phyloP scores from a whole-genome alignment of 352 stramenopile genomes.

The Saprolegnia parasitica region DNA sequence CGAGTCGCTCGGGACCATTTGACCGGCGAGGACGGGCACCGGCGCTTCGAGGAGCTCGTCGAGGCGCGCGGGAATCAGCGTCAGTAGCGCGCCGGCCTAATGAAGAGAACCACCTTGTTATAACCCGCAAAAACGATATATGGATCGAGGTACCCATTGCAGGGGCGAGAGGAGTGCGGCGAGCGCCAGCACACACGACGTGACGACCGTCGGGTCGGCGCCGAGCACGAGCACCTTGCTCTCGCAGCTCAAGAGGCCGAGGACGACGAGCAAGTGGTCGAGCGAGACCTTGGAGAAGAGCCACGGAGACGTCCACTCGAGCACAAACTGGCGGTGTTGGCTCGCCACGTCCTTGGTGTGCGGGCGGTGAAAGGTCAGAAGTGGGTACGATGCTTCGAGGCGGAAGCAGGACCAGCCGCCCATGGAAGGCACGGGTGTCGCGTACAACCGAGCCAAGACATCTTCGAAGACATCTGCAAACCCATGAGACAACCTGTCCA shows the following conservation, averaged over 20 bases:
- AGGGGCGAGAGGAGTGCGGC: slow-evolving; percentile 62
- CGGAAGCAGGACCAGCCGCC: slow-evolving; percentile 66
- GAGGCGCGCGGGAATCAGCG: slow-evolving; percentile 56
- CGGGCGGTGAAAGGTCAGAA: slow-evolving; percentile 69
- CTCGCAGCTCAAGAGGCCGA: slow-evolving; percentile 71
- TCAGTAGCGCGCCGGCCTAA: slow-evolving; percentile 60
- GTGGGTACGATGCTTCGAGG: slow-evolving; percentile 49
- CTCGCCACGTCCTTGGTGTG: slow-evolving; percentile 53
- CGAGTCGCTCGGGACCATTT: slow-evolving; percentile 47
- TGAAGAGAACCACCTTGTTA: too few relatives aligned
- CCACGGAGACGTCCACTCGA: slow-evolving; percentile 66
- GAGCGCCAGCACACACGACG: slow-evolving; percentile 64
- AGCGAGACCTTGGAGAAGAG: slow-evolving; percentile 70
- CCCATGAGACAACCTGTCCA: slow-evolving; percentile 31
- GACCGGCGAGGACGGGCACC: slow-evolving; percentile 71
- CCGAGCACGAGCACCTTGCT: slow-evolving; percentile 72
- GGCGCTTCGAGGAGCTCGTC: slow-evolving; percentile 71
- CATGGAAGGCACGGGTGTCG: slow-evolving; percentile 65
- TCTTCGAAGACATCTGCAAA: slow-evolving; percentile 62
- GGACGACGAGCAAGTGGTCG: slow-evolving; percentile 71
- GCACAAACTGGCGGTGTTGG: slow-evolving; percentile 53
- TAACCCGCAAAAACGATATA: neutral
- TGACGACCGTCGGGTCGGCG: slow-evolving; percentile 69
- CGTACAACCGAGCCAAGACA: slow-evolving; percentile 52
- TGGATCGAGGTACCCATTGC: slow-evolving; percentile 41